Conservation (phyloP, 805 yeast species). For the Wickerhamiella alocasiicola region DNA sequence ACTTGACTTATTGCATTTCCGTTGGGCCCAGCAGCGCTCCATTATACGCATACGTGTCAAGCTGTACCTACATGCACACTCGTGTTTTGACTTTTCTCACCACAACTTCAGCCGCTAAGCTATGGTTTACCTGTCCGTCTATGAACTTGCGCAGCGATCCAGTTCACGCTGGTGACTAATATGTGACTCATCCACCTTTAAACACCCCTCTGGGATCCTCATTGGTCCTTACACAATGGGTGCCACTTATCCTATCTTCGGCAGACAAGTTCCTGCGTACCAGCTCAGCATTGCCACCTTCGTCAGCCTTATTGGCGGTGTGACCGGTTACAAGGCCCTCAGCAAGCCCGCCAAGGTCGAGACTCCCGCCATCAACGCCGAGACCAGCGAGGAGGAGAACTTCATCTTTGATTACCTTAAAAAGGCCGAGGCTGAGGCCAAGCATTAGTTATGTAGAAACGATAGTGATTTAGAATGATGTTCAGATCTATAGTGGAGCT, state of each 20-base stretch:
- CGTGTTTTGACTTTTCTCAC: neutral
- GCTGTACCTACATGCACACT: neutral
- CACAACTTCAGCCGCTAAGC: too few relatives aligned
- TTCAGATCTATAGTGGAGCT: too few relatives aligned
- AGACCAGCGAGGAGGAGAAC: constrained; percentile 79
- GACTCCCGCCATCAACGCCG: constrained; percentile 59
- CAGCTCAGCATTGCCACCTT: constrained; percentile 77
- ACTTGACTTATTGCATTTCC: too few relatives aligned
- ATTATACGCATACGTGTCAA: too few relatives aligned
- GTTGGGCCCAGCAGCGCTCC: too few relatives aligned
- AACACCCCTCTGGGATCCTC: constrained; percentile 1
- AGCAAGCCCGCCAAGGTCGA: constrained; percentile 40
- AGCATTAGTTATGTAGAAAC: constrained; percentile 5
- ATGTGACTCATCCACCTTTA: constrained; percentile 1
- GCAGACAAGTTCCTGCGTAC: constrained; percentile 75
- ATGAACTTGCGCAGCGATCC: too few relatives aligned
- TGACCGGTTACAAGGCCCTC: constrained; percentile 63
- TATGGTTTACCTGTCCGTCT: too few relatives aligned
- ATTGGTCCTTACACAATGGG: constrained; percentile 43
- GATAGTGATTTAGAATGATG: too few relatives aligned
- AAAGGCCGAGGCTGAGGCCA: constrained; percentile 30
- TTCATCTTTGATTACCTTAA: constrained; percentile 60
- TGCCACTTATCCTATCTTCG: constrained; percentile 72
- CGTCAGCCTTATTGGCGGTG: constrained; percentile 49
- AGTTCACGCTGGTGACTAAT: neutral